A percentile compares a stretch with the other conserved stretches of the same genome.
phyloP scores from a whole-genome alignment of 768 basidiomycete species.

The Auricularia cornea region DNA sequence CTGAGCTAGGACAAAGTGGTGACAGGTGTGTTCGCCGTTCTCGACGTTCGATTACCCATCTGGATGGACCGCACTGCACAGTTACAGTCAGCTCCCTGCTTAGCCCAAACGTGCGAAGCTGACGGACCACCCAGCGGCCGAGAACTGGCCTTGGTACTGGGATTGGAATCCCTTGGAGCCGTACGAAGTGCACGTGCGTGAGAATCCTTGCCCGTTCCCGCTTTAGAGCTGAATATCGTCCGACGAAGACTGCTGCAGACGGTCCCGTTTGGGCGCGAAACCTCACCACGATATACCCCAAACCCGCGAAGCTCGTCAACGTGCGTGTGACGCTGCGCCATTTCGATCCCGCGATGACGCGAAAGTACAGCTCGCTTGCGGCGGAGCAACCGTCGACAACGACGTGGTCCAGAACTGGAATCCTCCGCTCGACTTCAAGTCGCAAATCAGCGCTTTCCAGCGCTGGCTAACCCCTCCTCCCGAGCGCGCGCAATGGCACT shows the following conservation, averaged over 20 bases:
- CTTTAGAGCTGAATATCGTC: background rate
- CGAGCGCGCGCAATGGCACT: background rate
- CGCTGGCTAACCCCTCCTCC: background rate
- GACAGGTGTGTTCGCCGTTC: background rate
- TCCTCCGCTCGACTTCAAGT: background rate
- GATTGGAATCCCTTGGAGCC: background rate
- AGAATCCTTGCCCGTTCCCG: background rate
- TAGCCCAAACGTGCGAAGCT: background rate
- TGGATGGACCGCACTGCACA: background rate
- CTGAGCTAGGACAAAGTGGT: background rate
- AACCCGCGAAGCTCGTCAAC: background rate
- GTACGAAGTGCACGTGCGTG: background rate
- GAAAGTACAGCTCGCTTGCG: background rate
- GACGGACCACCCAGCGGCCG: background rate
- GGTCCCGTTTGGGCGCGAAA: background rate
- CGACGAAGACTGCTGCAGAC: background rate
- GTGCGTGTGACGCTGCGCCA: background rate
- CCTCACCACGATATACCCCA: background rate
- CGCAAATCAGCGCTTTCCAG: background rate
- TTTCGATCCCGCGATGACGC: background rate
- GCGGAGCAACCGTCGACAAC: background rate
- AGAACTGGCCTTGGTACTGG: background rate
- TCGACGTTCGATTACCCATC: background rate
- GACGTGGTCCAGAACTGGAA: background rate
- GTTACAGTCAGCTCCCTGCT: background rate